These are phyloP conservation scores for Talaromyces sp. DNA, from an alignment of 2,329 filamentous ascomycete genomes.

Conservation along the genomic window DNA sequence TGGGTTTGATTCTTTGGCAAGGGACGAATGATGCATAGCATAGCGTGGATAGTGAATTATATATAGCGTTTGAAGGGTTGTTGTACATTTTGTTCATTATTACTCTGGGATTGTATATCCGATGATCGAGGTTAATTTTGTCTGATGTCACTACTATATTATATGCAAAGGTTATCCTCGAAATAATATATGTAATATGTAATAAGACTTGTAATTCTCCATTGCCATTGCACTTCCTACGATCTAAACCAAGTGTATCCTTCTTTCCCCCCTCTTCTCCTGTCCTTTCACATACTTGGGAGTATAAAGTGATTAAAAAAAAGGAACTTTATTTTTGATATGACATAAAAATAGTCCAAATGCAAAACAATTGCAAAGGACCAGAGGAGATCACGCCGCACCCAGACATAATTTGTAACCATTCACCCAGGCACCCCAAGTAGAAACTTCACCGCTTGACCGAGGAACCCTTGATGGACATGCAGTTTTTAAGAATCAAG, in stretches of 20 bases:
- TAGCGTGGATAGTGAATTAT: neutral
- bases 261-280: neutral
- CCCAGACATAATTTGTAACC: constrained; percentile 9
- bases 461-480: neutral
- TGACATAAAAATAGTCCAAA: constrained; percentile 10
- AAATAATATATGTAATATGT: too few species aligned
- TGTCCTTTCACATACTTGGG: neutral
- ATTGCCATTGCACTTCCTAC: neutral
- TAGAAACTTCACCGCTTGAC: neutral
- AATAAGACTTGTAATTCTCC: too few species aligned
- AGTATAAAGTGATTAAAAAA: neutral
- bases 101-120: neutral
- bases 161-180: too few species aligned
- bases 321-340: constrained; percentile 7
- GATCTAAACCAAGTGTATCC: neutral
- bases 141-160: too few species aligned
- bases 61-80: neutral
- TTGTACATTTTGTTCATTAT: neutral
- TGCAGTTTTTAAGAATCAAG: neutral
- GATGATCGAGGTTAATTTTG: neutral
- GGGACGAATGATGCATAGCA: neutral
- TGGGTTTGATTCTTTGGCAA: constrained; percentile 9
- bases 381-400: constrained; percentile 9
- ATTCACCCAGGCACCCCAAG: constrained; percentile 2
- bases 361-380: constrained; percentile 6